phyloP scores from a whole-genome alignment of 176 grass and related monocot genomes.

The Avena atlantica region DNA sequence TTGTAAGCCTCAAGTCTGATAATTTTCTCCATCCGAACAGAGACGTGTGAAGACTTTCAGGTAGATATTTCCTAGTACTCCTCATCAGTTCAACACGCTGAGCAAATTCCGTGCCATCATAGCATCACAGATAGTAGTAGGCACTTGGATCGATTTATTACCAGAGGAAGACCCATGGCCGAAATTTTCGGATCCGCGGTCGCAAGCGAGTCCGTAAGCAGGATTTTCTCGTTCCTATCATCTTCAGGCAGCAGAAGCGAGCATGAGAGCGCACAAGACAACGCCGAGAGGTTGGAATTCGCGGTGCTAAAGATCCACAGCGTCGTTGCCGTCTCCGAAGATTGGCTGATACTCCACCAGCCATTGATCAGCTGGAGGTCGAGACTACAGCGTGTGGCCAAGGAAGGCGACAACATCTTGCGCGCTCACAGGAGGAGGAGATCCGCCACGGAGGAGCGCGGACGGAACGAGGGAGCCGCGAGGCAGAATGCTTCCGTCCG shows the following conservation, averaged over 20 bases:
- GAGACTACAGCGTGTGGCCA: neutral
- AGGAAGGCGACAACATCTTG: constrained; percentile 15
- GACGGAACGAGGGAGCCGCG: neutral
- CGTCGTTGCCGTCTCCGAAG: neutral
- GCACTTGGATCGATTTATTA: neutral
- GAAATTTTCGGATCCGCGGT: neutral
- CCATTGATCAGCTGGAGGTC: neutral
- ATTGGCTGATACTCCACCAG: neutral
- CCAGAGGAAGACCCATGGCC: neutral
- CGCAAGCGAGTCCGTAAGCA: neutral
- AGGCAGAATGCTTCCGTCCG: neutral
- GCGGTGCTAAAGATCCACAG: constrained; percentile 14
- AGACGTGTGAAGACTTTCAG: neutral
- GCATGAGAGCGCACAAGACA: neutral
- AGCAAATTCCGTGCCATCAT: neutral
- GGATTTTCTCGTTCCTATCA: neutral
- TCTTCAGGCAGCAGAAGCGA: neutral
- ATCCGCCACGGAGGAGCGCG: neutral
- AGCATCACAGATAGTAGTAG: neutral
- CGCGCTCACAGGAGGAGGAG: neutral
- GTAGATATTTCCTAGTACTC: neutral
- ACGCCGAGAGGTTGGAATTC: neutral
- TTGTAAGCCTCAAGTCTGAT: neutral
- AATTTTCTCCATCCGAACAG: neutral
- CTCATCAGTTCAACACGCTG: neutral